phyloP scores from a whole-genome alignment of 345 rosid species.

The Brassica nigra region DNA sequence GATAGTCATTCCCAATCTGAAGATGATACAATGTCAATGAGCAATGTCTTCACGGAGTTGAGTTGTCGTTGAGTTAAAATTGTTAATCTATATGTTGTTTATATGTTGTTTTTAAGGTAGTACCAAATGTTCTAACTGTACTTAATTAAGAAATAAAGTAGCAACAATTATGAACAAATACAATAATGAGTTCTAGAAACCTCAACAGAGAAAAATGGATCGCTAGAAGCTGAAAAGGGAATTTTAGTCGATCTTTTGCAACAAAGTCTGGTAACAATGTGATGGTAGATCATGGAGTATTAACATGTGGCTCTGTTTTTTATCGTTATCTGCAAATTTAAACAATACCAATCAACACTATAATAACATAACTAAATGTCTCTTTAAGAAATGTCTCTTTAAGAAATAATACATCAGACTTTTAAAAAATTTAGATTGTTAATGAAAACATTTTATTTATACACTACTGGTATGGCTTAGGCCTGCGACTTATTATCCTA shows the following conservation, averaged over 20 bases:
- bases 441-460: too few relatives aligned
- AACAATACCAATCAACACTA: neutral
- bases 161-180: neutral
- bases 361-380: neutral
- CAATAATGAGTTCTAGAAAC: neutral
- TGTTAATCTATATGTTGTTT: neutral
- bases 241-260: neutral
- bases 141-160: neutral
- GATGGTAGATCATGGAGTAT: neutral
- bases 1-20: neutral
- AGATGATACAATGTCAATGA: slow-evolving; percentile 34
- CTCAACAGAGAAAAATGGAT: neutral
- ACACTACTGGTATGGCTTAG: too few relatives aligned
- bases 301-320: neutral
- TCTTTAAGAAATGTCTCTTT: too few relatives aligned
- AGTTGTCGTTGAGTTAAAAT: slow-evolving; percentile 32
- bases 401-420: neutral
- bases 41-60: slow-evolving; percentile 43
- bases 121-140: neutral
- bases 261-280: neutral
- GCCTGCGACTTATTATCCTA: too few relatives aligned
- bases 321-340: neutral
- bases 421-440: too few relatives aligned
- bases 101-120: neutral
- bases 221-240: neutral